phyloP scores from a whole-genome alignment of 805 yeast species.

The Sungouiozyma ichnusensis region DNA sequence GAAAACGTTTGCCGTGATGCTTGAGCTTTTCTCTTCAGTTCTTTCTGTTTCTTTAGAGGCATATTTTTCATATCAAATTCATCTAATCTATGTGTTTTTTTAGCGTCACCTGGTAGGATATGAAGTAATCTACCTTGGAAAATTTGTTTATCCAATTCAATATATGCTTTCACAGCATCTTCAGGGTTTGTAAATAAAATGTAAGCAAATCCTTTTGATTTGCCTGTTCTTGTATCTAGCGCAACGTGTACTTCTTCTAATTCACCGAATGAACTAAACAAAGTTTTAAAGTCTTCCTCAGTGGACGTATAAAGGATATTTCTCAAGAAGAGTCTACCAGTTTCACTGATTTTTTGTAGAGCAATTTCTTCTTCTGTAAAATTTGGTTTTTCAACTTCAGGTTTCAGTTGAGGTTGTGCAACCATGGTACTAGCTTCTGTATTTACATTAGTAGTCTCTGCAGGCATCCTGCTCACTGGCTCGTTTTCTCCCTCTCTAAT shows the following conservation, averaged over 20 bases:
- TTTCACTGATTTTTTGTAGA: constrained; percentile 42
- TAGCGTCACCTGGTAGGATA: constrained; percentile 74
- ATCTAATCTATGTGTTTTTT: constrained; percentile 73
- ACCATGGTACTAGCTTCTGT: constrained; percentile 6
- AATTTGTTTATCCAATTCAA: constrained; percentile 69
- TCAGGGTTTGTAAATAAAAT: constrained; percentile 56
- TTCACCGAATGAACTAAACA: constrained; percentile 60
- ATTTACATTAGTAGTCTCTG: constrained; percentile 5
- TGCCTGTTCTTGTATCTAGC: constrained; percentile 77
- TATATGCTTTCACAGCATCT: constrained; percentile 69
- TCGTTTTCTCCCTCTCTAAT: constrained; percentile 42
- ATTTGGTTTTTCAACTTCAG: constrained; percentile 19
- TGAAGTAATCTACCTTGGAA: constrained; percentile 92
- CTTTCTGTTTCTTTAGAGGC: constrained; percentile 86
- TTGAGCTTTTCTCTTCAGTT: constrained; percentile 68
- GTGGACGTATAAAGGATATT: constrained; percentile 72
- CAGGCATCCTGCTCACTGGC: constrained; percentile 3
- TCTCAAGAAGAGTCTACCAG: constrained; percentile 81
- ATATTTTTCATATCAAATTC: constrained; percentile 85
- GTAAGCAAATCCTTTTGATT: constrained; percentile 88
- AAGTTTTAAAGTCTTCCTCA: constrained; percentile 61
- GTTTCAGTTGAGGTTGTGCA: constrained; percentile 15
- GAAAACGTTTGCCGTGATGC: constrained; percentile 82
- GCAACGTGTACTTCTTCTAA: constrained; percentile 89
- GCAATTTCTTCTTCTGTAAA: constrained; percentile 34